Base-by-base conservation (phyloP, 1,139 yeast genomes). In the Suhomyces panamericanus region DNA sequence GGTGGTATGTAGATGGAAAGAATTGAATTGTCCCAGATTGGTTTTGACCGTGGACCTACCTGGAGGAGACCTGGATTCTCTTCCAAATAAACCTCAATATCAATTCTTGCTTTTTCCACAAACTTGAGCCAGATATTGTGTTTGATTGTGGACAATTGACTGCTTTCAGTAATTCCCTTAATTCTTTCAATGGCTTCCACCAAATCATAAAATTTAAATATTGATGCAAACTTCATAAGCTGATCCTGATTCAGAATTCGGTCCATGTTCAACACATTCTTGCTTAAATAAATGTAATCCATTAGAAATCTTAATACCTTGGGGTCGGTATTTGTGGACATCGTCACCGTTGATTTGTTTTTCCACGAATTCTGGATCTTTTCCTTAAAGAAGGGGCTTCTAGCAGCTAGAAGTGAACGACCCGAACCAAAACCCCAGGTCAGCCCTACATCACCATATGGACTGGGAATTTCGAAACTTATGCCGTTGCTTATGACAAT, bases 221-320 rank as follows among this genome's bases (percentile, higher is more conserved):
- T 53, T 10, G 53, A 53, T 0, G 83, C 75, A 38, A 70, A 58
- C 9, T 56, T 47, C 3, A 58, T 49, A 28, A 81, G 52, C 4
- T 59, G 47, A 5, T 40, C 46, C 14, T 44, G 54, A 11, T 44
- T 41, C 3, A 51, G 51, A n/a, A 57, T 54, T 34, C 64, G 58
- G 16, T 59, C 66, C 10, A 62, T 43, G 6, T 60, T 62, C 31
- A 63, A 54, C 32, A 40, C 48, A 44, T 69, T 72, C 0, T 73
- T 63, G 44, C 66, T 57, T 38, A 84, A 62, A 55, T 85, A 85
- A 2, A 83, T 53, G 52, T 78, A 80, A 41, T 80, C 77, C 3
- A 82, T 57, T 3, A 82, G 59, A 13, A 68, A 57, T 26, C 63
- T 59, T 49, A 80, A 69, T 0, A 66, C 66, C 10, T 32, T 45